Conservation (phyloP, 2,329 filamentous ascomycete species). For the Chaetomium olivaceum region DNA sequence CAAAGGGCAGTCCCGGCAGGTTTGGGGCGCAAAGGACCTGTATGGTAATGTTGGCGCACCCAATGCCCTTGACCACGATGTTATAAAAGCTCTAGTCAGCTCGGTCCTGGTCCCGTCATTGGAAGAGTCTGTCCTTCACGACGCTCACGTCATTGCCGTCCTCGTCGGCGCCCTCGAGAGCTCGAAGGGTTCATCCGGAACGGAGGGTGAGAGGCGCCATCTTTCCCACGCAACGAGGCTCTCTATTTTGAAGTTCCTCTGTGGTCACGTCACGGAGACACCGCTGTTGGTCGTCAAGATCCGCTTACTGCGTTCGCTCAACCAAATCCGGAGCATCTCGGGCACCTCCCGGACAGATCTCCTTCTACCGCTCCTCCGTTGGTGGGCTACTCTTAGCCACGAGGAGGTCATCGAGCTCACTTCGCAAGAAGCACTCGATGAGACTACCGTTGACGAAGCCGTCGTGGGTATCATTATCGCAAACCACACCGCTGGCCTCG, state of each 20-base stretch:
- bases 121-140: conserved; percentile 84
- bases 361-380: conserved; percentile 71
- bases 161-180: conserved; percentile 63
- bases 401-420: conserved; percentile 54
- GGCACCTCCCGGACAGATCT: conserved; percentile 68
- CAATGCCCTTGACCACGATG: conserved; percentile 59
- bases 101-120: conserved; percentile 70
- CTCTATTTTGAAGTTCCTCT: conserved; percentile 69
- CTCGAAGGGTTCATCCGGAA: conserved; percentile 36
- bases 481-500: conserved; percentile 54
- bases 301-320: conserved; percentile 69
- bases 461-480: conserved; percentile 56
- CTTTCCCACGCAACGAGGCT: conserved; percentile 62
- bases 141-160: conserved; percentile 65
- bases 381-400: conserved; percentile 63
- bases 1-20: conserved; percentile 34
- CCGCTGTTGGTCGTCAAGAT: conserved; percentile 70
- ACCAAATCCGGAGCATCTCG: conserved; percentile 71
- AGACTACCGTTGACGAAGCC: conserved; percentile 38
- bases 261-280: conserved; percentile 68
- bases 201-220: conserved; percentile 30
- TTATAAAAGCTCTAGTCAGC: conserved; percentile 62
- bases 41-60: conserved; percentile 61
- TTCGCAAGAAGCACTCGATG: conserved; percentile 39
- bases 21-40: conserved; percentile 64